Evolutionary conservation across 108 stramenopile genomes (phyloP).

Genomic region (Fistulifera pelliculosa): DNA sequence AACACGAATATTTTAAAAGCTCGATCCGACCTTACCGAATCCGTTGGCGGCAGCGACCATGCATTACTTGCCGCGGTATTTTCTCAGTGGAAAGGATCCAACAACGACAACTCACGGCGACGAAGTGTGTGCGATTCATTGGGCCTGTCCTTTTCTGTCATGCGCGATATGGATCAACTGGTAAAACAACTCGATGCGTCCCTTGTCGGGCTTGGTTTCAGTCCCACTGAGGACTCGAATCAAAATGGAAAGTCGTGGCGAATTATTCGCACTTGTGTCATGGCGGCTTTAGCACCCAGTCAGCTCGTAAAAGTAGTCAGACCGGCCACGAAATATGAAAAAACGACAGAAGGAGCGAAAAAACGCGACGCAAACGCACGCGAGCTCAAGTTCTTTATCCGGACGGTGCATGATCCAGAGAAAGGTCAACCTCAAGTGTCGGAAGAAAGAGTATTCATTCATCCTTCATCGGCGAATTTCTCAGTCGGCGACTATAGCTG

Average conservation of each 20-base stretch:
- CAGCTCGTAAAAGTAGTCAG: constrained; percentile 68
- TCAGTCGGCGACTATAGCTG: constrained; percentile 72
- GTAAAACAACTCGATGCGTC: constrained; percentile 59
- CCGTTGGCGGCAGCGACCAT: constrained; percentile 78
- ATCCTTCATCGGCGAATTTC: constrained; percentile 82
- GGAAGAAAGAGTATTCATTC: constrained; percentile 87
- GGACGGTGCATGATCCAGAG: constrained; percentile 2
- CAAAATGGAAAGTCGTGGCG: constrained; percentile 55
- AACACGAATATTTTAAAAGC: constrained; percentile 29
- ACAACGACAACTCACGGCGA: constrained; percentile 25
- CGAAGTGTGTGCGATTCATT: constrained; percentile 48
- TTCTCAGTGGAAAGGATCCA: constrained; percentile 42
- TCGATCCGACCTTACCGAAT: constrained; percentile 45
- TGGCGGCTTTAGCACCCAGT: constrained; percentile 58
- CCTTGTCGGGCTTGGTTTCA: constrained; percentile 42
- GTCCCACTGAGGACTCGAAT: constrained; percentile 39
- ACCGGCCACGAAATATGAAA: constrained; percentile 63
- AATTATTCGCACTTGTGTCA: constrained; percentile 58
- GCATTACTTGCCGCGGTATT: constrained; percentile 61
- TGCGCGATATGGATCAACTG: constrained; percentile 71
- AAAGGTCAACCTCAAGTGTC: background rate
- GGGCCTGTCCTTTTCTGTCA: constrained; percentile 52
- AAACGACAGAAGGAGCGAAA: constrained; percentile 72
- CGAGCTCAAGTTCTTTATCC: constrained; percentile 71
- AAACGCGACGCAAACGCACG: constrained; percentile 62